Evolutionary conservation across 2,329 filamentous ascomycete genomes (phyloP).

Genomic region (Tolypocladium sp.): DNA sequence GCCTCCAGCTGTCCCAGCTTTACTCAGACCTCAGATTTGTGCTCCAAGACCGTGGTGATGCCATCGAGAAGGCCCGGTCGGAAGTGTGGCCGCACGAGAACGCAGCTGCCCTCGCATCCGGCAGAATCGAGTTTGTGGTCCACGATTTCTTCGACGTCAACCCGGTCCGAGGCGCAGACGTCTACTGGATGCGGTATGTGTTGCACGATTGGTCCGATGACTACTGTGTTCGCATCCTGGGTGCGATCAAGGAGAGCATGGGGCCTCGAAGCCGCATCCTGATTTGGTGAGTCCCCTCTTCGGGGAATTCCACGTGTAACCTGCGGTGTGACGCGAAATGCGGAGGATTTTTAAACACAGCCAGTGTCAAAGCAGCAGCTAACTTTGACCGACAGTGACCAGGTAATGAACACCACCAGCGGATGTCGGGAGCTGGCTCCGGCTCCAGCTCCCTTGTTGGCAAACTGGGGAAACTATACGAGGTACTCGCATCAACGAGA

Average conservation of each 20-base stretch:
- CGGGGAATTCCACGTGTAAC: too few relatives aligned
- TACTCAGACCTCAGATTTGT: conserved; percentile 24
- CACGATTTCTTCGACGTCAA: conserved; percentile 24
- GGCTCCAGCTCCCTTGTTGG: conserved; percentile 20
- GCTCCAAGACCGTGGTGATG: conserved; percentile 22
- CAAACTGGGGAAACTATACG: conserved; percentile 23
- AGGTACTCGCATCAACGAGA: conserved; percentile 22
- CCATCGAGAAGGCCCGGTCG: conserved; percentile 13
- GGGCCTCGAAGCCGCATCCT: conserved; percentile 9
- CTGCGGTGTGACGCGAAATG: too few relatives aligned
- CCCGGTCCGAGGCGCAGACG: conserved; percentile 16
- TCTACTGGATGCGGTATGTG: conserved; percentile 21
- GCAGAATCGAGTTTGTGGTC: conserved; percentile 11
- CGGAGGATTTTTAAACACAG: too few relatives aligned
- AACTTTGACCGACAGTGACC: conserved; percentile 14
- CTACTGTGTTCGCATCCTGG: conserved; percentile 19
- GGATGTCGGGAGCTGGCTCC: conserved; percentile 16
- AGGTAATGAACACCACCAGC: conserved; percentile 25
- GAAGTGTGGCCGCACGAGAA: conserved; percentile 21
- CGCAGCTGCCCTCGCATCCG: background rate
- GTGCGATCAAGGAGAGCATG: conserved; percentile 8
- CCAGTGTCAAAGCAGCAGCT: background rate
- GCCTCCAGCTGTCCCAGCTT: conserved; percentile 13
- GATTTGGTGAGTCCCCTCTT: conserved; percentile 4
- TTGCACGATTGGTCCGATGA: conserved; percentile 26